Conservation (phyloP, 306 rosid species). For the Clitoria ternatea region DNA sequence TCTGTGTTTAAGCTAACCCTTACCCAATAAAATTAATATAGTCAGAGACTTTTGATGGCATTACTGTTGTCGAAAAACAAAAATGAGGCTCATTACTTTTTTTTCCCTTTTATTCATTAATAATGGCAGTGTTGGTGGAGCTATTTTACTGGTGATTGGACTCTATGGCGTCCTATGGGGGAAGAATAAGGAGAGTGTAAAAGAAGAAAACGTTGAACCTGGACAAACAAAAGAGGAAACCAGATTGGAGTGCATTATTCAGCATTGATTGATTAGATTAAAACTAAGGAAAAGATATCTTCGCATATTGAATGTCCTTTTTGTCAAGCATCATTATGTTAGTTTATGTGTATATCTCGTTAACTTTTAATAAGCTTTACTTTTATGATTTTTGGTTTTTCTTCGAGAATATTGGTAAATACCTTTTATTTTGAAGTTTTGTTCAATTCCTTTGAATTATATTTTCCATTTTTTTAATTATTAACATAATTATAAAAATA, state of each 20-base stretch:
- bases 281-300: neutral
- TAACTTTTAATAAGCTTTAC: neutral
- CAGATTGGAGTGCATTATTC: slow-evolving; percentile 48
- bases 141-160: slow-evolving; percentile 62
- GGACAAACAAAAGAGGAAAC: slow-evolving; percentile 42
- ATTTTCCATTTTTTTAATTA: too few relatives aligned
- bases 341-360: slow-evolving; percentile 5
- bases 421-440: neutral
- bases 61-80: neutral
- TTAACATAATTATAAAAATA: too few relatives aligned
- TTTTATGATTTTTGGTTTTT: neutral
- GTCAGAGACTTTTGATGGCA: neutral
- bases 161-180: slow-evolving; percentile 88
- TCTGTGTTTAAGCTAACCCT: too few relatives aligned
- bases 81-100: neutral
- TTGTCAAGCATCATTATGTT: neutral
- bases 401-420: neutral
- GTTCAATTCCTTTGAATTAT: neutral
- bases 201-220: slow-evolving; percentile 17
- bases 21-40: too few relatives aligned
- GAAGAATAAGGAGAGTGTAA: slow-evolving; percentile 53
- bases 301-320: neutral
- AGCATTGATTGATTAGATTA: slow-evolving; percentile 26
- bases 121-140: slow-evolving; percentile 71
- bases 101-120: neutral